Percentiles rank a stretch among this genome's conserved stretches.
Conservation (phyloP, 352 stramenopile species). For the Pythium sukuiense region DNA sequence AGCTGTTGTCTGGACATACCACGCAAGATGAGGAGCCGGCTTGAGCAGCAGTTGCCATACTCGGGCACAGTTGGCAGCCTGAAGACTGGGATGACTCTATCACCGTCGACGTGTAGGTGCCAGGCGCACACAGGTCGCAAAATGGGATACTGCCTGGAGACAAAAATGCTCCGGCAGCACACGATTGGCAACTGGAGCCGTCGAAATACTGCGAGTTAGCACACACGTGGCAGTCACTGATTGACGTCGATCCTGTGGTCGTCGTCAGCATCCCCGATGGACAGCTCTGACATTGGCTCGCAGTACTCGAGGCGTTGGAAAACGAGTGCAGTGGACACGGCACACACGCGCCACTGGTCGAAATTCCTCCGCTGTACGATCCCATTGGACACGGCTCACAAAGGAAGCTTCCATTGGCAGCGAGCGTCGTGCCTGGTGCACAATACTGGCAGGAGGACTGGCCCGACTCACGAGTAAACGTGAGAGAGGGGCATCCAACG, state of each 20-base stretch:
- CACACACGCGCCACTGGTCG: constrained; percentile 36
- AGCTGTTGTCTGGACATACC: constrained; percentile 36
- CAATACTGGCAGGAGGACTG: constrained; percentile 25
- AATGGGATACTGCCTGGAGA: not conserved
- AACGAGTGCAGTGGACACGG: constrained; percentile 48
- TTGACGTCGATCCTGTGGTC: constrained; percentile 23
- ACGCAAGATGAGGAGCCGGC: constrained; percentile 35
- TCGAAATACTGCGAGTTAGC: constrained; percentile 32
- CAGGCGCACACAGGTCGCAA: constrained; percentile 35
- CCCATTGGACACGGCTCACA: constrained; percentile 46
- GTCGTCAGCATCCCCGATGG: constrained; percentile 35
- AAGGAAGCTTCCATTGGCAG: not conserved
- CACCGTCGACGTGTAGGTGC: constrained; percentile 35
- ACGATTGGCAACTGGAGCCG: constrained; percentile 27
- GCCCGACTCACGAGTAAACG: constrained; percentile 38
- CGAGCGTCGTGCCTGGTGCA: not conserved
- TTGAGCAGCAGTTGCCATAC: constrained; percentile 36
- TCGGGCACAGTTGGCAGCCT: constrained; percentile 41
- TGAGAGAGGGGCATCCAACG: constrained; percentile 31
- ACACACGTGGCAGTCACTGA: constrained; percentile 41
- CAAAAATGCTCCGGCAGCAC: constrained; percentile 6
- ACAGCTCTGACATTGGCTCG: constrained; percentile 11
- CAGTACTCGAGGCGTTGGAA: constrained; percentile 13
- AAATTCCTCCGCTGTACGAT: constrained; percentile 32
- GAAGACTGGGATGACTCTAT: constrained; percentile 14